Base-by-base conservation (phyloP, 2,329 filamentous ascomycete genomes). In the Fusarium verticillioides region DNA sequence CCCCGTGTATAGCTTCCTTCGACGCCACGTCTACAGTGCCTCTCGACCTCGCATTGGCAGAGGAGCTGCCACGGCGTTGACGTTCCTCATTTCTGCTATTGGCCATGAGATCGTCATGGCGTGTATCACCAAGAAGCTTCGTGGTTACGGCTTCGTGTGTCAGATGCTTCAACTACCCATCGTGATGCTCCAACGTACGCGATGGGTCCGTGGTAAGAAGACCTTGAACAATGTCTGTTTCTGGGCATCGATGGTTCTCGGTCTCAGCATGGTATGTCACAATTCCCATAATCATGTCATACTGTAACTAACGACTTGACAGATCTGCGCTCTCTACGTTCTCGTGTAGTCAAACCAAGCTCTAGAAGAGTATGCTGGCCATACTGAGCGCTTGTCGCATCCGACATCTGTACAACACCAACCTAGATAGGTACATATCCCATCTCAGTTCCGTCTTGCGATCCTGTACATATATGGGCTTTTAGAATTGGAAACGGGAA, bases 161-260 rank as follows among this genome's bases (percentile, higher is more conserved):
- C 96, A 98, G 91, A 98, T 99, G 96, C 84, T 97, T 70, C 96
- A 99, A 86, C 88, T 98, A 75, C 96, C 96, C 2, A 96, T 98
- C 75, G 93, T 98, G n/a, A 90, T 95, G 81, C 85, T 98, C 36
- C 96, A 98, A 85, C 89, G 94, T 70, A 95, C 93, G 9, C 89
- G 87, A 69, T 94, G 90, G 85, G 90, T 98, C 42, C 89, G 91
- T 61, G 91, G 91, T 26, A 89, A 90, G 75, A 91, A 91, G 79
- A 92, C 95, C 36, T 85, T 97, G 65, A 98, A 98, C 79, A 97
- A 97, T 77, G 90, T 95, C 30, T 92, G 93, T 70, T 97, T 97
- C 80, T 97, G 95, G 95, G 92, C 90, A 78, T 95, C 92, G 30
- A 97, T 97, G 94, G 94, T 97, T 74, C 79, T 96, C 56, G 95